Percentiles rank a stretch among this genome's conserved stretches.
Conservation (phyloP, 805 yeast genomes). For the Naumovozyma baii region DNA sequence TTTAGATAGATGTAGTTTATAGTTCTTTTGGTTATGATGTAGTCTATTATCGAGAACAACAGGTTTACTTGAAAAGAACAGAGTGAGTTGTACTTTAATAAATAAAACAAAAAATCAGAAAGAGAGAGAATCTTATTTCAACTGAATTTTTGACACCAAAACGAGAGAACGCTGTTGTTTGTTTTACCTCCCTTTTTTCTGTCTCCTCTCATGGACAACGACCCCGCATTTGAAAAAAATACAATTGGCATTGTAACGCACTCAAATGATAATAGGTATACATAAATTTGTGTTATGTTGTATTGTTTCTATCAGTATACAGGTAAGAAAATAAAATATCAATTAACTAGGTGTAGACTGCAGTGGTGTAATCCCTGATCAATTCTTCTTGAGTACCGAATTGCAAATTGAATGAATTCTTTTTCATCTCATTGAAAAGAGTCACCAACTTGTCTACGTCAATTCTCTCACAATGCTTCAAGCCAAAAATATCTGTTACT, state of each 20-base stretch:
- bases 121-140: no score
- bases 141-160: not conserved
- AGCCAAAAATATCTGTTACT: conserved; percentile 25
- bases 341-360: no score
- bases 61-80: no score
- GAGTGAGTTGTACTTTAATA: no score
- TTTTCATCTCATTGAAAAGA: conserved; percentile 18
- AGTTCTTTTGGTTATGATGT: no score
- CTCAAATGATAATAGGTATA: no score
- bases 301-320: not conserved
- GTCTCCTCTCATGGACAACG: no score
- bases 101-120: no score
- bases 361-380: conserved; percentile 6
- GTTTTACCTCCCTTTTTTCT: not conserved
- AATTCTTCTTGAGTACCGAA: conserved; percentile 10
- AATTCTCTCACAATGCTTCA: conserved; percentile 19
- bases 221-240: not conserved
- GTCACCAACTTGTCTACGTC: conserved; percentile 13
- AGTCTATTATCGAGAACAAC: no score
- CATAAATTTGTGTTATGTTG: not conserved
- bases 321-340: no score
- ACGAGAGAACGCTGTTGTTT: not conserved
- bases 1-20: no score
- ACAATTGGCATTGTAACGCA: not conserved
- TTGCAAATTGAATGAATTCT: conserved; percentile 5